Conservation (phyloP, 768 basidiomycete species). For the Pleurotus pulmonarius region DNA sequence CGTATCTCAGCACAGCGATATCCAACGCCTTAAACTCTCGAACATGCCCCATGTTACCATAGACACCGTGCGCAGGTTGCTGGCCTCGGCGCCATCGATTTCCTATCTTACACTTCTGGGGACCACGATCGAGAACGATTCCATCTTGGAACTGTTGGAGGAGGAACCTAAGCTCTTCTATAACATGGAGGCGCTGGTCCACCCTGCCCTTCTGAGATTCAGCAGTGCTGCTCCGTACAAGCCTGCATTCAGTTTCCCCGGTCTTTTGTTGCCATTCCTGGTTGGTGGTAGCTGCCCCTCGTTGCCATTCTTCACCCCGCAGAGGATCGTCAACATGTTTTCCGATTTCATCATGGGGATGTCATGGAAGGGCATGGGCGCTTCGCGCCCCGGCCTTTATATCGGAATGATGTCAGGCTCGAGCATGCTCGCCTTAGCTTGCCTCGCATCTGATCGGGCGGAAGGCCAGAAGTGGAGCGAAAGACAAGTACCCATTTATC, state of each 20-base stretch:
- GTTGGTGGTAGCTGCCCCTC: neutral
- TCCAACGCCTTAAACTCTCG: slow-evolving; percentile 23
- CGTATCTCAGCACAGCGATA: neutral
- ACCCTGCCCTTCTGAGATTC: slow-evolving; percentile 20
- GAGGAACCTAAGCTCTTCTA: slow-evolving; percentile 21
- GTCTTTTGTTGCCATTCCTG: neutral
- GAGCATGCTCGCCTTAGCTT: too few relatives aligned
- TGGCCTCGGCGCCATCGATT: slow-evolving; percentile 17
- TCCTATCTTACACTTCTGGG: slow-evolving; percentile 21
- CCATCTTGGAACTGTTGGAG: slow-evolving; percentile 19
- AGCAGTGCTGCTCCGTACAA: neutral
- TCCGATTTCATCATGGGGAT: neutral
- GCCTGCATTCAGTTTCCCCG: neutral
- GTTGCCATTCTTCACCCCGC: neutral
- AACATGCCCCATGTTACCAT: slow-evolving; percentile 19
- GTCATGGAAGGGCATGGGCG: neutral
- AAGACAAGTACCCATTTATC: neutral
- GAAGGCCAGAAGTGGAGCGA: neutral
- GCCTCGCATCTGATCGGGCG: neutral
- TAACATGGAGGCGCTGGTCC: slow-evolving; percentile 23
- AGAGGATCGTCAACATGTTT: neutral
- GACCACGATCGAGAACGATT: slow-evolving; percentile 15
- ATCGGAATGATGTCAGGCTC: too few relatives aligned
- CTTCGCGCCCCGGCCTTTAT: neutral
- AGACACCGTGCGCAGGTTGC: slow-evolving; percentile 17